Conservation (phyloP, 2,329 filamentous ascomycete genomes). For the Diaporthe vexans region DNA sequence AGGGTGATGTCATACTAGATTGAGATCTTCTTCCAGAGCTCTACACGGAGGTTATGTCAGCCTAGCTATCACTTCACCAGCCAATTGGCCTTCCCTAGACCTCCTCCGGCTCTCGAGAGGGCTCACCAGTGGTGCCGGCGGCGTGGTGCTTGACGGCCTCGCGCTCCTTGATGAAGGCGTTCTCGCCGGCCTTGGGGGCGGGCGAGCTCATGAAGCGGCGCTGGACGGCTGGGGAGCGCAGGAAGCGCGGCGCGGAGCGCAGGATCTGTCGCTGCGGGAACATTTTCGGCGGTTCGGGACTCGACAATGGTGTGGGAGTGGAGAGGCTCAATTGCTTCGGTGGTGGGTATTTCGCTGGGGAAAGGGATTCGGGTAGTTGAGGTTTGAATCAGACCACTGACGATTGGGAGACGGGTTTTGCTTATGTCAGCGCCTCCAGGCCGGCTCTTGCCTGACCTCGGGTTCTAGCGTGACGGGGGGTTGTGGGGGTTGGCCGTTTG, state of each 20-base stretch:
- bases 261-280: conserved; percentile 73
- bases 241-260: conserved; percentile 74
- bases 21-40: conserved; percentile 95
- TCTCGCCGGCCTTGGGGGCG: conserved; percentile 72
- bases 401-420: conserved; percentile 24
- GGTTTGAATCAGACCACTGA: conserved; percentile 37
- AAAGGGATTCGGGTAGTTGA: conserved; percentile 2
- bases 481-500: conserved; percentile 9
- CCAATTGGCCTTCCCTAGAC: not conserved
- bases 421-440: conserved; percentile 10
- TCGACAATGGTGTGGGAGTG: conserved; percentile 20
- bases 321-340: conserved; percentile 33
- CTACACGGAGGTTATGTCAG: conserved; percentile 65
- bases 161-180: conserved; percentile 94
- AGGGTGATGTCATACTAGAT: conserved; percentile 80
- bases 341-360: not conserved
- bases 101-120: not conserved
- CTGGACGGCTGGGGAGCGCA: conserved; percentile 72
- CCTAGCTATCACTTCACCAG: not conserved
- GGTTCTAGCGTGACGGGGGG: not conserved
- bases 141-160: conserved; percentile 93
- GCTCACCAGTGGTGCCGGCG: conserved; percentile 83
- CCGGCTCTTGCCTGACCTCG: not conserved
- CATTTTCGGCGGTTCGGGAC: conserved; percentile 60
- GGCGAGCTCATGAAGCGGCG: conserved; percentile 77